Evolutionary conservation across 1,139 yeast species (phyloP).

Genomic region (Entelexis paramagnoliae): DNA sequence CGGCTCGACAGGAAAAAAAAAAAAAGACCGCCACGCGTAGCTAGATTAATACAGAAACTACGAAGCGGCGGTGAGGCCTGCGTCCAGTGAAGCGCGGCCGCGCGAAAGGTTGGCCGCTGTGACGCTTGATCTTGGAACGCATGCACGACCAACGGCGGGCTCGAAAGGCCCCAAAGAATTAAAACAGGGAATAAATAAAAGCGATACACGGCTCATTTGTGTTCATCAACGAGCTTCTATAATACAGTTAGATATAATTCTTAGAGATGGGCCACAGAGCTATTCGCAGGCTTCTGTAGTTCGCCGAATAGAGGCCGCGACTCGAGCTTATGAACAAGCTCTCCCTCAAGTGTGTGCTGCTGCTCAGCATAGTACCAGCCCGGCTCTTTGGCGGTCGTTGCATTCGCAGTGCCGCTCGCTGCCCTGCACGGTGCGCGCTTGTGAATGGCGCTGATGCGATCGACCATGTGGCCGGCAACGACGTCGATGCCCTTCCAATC

Average conservation of each 20-base stretch:
- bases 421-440: not conserved
- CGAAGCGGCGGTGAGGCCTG: not conserved
- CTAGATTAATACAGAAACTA: not conserved
- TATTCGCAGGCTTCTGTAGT: too few relatives aligned
- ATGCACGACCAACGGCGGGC: too few relatives aligned
- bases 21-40: not conserved
- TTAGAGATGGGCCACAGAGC: too few relatives aligned
- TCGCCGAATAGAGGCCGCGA: not conserved
- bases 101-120: too few relatives aligned
- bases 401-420: not conserved
- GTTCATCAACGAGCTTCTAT: too few relatives aligned
- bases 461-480: slow-evolving; percentile 2
- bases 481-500: slow-evolving; percentile 3
- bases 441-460: not conserved
- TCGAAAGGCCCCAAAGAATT: too few relatives aligned
- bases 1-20: not conserved
- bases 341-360: too few relatives aligned
- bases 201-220: too few relatives aligned
- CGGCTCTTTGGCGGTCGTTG: not conserved
- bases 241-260: too few relatives aligned
- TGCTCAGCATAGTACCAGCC: not conserved
- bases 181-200: too few relatives aligned
- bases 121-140: not conserved
- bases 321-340: not conserved
- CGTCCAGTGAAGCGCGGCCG: too few relatives aligned